phyloP scores from a whole-genome alignment of 2,329 filamentous ascomycete genomes.

The Cladosporium sp. region DNA sequence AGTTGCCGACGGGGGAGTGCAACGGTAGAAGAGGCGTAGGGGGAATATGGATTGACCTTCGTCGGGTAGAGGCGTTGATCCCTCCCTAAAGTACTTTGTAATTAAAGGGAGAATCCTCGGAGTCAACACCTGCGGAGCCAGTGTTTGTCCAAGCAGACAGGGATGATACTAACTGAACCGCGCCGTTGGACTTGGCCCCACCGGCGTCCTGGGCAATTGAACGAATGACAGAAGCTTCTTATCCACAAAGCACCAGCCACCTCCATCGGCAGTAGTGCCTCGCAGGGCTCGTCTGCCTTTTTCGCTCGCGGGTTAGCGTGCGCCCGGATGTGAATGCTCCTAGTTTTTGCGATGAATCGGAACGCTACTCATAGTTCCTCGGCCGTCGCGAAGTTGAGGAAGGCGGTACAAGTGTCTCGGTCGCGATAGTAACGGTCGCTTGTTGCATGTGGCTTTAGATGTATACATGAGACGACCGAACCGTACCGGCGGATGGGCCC shows the following conservation, averaged over 20 bases:
- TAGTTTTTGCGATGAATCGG: too few species aligned
- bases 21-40: slow-evolving; percentile 4
- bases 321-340: background rate
- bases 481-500: background rate
- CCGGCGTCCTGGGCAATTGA: background rate
- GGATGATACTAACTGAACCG: slow-evolving; percentile 5
- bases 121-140: background rate
- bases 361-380: too few species aligned
- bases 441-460: background rate
- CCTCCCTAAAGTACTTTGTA: slow-evolving; percentile 9
- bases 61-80: slow-evolving; percentile 11
- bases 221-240: slow-evolving; percentile 7
- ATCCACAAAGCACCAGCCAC: slow-evolving; percentile 6
- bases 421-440: background rate
- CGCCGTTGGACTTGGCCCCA: slow-evolving; percentile 8
- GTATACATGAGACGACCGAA: background rate
- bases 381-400: too few species aligned
- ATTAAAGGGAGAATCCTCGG: slow-evolving; percentile 12
- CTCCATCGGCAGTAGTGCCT: background rate
- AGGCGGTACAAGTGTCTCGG: background rate
- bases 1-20: background rate
- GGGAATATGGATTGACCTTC: background rate
- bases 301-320: background rate
- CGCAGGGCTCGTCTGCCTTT: background rate
- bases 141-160: slow-evolving; percentile 7